Conservation (phyloP, 1,284 basidiomycete genomes). For the Amylostereum areolatum region DNA sequence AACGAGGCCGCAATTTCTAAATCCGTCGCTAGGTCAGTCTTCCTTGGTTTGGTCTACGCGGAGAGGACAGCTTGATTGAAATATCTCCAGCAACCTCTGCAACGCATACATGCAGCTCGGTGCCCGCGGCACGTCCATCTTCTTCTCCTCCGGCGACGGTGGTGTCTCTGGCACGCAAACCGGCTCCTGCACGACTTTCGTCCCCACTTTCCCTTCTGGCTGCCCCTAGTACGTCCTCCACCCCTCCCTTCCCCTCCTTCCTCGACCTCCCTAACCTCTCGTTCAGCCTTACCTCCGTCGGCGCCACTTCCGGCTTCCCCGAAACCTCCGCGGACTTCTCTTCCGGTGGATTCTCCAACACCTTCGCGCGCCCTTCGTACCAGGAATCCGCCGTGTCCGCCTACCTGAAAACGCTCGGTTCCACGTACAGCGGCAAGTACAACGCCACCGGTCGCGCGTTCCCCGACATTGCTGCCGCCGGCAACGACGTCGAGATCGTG, state of each 20-base stretch:
- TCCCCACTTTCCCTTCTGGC: conserved; percentile 64
- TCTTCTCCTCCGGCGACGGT: conserved; percentile 61
- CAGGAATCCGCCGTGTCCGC: conserved; percentile 28
- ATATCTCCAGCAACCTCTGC: conserved; percentile 42
- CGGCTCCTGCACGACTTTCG: conserved; percentile 54
- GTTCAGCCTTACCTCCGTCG: conserved; percentile 59
- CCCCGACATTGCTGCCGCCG: conserved; percentile 38
- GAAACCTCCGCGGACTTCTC: conserved; percentile 42
- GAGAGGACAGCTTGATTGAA: conserved; percentile 42
- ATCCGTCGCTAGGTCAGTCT: neutral
- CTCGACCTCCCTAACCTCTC: conserved; percentile 18
- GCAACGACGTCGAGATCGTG: conserved; percentile 52
- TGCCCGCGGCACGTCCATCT: conserved; percentile 49
- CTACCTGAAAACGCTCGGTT: conserved; percentile 4
- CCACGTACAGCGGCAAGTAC: conserved; percentile 7
- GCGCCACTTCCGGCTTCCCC: conserved; percentile 44
- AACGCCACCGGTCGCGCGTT: conserved; percentile 14
- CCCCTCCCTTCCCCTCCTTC: neutral
- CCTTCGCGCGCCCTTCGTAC: conserved; percentile 35
- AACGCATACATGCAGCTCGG: conserved; percentile 54
- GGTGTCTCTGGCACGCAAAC: conserved; percentile 46
- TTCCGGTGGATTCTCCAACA: conserved; percentile 43
- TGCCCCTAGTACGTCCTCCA: conserved; percentile 24
- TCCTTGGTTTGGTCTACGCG: conserved; percentile 25
- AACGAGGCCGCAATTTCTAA: conserved; percentile 26